Evolutionary conservation across 2,329 filamentous ascomycete species (phyloP).

Genomic region (Xylariaceae sp.): DNA sequence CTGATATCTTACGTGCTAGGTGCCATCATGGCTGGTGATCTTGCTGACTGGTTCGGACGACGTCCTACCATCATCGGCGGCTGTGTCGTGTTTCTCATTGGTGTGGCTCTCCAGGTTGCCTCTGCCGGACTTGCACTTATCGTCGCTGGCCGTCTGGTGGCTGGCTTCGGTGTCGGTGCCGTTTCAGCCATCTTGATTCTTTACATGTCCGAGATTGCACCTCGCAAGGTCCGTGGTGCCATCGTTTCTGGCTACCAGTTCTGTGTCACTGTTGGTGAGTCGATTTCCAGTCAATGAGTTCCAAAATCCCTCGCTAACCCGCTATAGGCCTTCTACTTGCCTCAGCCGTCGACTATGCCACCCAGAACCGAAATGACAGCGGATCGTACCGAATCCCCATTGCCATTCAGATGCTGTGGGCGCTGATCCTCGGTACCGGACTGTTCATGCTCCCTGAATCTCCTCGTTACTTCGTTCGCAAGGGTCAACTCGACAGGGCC

Average conservation of each 20-base stretch:
- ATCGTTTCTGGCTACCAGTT: constrained; percentile 82
- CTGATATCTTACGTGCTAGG: constrained; percentile 27
- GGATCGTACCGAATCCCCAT: constrained; percentile 79
- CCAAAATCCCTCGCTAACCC: background rate
- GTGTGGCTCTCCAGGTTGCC: constrained; percentile 63
- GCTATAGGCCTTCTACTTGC: constrained; percentile 58
- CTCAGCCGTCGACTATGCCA: constrained; percentile 69
- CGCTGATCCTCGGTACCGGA: constrained; percentile 67
- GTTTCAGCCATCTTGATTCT: constrained; percentile 76
- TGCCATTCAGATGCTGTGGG: constrained; percentile 75
- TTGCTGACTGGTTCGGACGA: constrained; percentile 71
- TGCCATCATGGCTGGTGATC: constrained; percentile 70
- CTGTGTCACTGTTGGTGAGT: constrained; percentile 68
- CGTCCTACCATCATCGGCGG: constrained; percentile 68
- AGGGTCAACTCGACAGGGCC: constrained; percentile 63
- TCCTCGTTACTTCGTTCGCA: constrained; percentile 81
- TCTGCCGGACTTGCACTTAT: constrained; percentile 56
- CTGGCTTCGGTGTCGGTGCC: constrained; percentile 76
- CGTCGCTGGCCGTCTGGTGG: constrained; percentile 69
- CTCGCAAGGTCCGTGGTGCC: constrained; percentile 71
- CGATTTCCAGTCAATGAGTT: background rate
- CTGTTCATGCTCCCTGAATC: constrained; percentile 78
- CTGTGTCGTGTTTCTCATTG: constrained; percentile 66
- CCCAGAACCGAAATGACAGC: constrained; percentile 56
- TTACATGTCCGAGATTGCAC: constrained; percentile 81